Evolutionary conservation across 2,329 filamentous ascomycete genomes (phyloP), one percentile per base, ranked within the genome.

Genomic region (Pestalotiopsis sp.): DNA sequence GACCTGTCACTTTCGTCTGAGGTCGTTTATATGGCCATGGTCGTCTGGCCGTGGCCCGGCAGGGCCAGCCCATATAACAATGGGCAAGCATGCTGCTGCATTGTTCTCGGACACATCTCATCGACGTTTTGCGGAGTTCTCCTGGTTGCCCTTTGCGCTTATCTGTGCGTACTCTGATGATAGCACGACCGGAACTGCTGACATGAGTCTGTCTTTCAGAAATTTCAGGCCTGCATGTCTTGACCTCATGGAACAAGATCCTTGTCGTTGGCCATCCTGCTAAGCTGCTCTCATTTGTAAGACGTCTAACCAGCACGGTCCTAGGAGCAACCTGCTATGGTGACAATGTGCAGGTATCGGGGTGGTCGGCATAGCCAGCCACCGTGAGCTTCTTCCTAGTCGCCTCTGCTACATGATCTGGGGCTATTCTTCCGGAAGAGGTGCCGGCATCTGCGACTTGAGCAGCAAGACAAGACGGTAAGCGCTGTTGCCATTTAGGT

Each of bases 401-500:
- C 7, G 31, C 31, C 31, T 31, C 31, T 31, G 31, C 31, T n/a
- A 23, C 45, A 23, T n/a, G 45, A n/a, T n/a, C 25, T 66, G 13
- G 58, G 27, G 36, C 23, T 36, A 14, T n/a, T 27, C 64, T n/a
- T 39, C 58, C 11, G 61, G 61, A 13, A 68, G 52, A 5, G 64
- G 45, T 23, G 67, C 56, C 20, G 23, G 63, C 23, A 27, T 74
- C 73, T 72, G 69, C 3, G 82, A 75, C 77, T 92, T 95, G 66
- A 98, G 82, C 71, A 95, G 91, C 49, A 99, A 81, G 6, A 98
- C 90, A 65, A 99, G 84, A 57, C 96, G 88, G 79, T 96, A 99
- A 1, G 96, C 96, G 68, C 94, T 97, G 78, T 94, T 99, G 12
- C 96, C 96, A 77, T 98, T 99, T 56, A 99, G 83, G 75, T 99